Percentiles rank a stretch among this genome's conserved stretches.
phyloP scores from a whole-genome alignment of 2,329 filamentous ascomycete species.

The Xylaria sp. region DNA sequence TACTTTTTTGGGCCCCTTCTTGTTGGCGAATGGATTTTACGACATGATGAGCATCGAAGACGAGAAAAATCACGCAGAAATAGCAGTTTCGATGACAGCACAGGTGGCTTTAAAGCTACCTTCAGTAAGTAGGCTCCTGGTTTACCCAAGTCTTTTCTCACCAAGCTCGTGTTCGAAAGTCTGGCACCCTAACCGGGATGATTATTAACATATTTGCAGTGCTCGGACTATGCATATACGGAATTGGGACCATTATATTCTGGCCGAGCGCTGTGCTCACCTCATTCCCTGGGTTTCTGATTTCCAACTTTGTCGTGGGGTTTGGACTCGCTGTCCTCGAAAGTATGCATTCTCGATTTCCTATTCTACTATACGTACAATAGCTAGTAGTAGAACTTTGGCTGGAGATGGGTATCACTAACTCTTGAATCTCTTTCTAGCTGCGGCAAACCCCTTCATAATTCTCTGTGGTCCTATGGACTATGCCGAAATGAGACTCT shows the following conservation, averaged over 20 bases:
- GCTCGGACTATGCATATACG: constrained; percentile 78
- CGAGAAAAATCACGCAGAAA: constrained; percentile 55
- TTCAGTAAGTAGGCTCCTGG: constrained; percentile 62
- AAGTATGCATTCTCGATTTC: constrained; percentile 50
- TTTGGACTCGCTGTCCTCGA: constrained; percentile 82
- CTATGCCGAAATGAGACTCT: constrained; percentile 78
- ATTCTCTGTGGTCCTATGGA: constrained; percentile 77
- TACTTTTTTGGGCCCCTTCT: constrained; percentile 77
- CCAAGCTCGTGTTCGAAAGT: background rate
- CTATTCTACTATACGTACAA: background rate
- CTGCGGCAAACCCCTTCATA: constrained; percentile 80
- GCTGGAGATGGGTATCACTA: constrained; percentile 7
- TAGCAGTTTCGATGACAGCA: constrained; percentile 51
- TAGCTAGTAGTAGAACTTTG: background rate
- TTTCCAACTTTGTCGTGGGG: constrained; percentile 78
- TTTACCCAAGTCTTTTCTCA: background rate
- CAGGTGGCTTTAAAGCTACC: constrained; percentile 79
- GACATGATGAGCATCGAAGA: constrained; percentile 71
- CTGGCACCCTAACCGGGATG: background rate
- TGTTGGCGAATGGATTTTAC: constrained; percentile 76
- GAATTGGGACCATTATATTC: constrained; percentile 82
- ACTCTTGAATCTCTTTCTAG: constrained; percentile 21
- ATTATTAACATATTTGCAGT: constrained; percentile 52
- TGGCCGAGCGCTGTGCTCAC: constrained; percentile 82
- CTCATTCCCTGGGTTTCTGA: constrained; percentile 82